Conservation (phyloP, 257 asterid species). For the Solanum appendiculatum region DNA sequence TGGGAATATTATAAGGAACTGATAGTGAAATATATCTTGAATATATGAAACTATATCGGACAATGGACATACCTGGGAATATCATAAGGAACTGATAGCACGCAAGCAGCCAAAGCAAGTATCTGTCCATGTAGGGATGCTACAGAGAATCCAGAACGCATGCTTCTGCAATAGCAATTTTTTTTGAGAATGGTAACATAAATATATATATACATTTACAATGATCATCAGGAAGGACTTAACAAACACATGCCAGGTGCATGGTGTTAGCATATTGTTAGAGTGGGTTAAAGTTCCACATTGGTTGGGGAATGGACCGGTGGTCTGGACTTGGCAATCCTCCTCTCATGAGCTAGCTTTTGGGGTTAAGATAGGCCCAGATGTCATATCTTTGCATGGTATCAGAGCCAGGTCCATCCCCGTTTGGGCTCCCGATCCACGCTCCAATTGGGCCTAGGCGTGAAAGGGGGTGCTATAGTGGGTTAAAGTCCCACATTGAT, state of each 20-base stretch:
- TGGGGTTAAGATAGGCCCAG: background rate
- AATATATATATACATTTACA: background rate
- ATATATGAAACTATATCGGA: constrained; percentile 4
- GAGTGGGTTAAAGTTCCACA: background rate
- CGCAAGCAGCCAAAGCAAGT: constrained; percentile 94
- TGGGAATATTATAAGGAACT: constrained; percentile 88
- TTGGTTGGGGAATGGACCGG: background rate
- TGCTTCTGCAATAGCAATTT: constrained; percentile 41
- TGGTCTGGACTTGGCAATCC: background rate
- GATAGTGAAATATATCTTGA: constrained; percentile 22
- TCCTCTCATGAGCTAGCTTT: background rate
- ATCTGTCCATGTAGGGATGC: constrained; percentile 85
- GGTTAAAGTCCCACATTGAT: background rate
- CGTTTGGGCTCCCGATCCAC: background rate
- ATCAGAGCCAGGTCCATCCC: background rate
- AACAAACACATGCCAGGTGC: background rate
- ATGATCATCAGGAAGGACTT: background rate
- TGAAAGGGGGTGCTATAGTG: background rate
- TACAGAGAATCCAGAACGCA: constrained; percentile 42
- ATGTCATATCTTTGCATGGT: background rate
- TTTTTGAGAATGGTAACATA: background rate
- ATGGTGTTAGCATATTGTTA: background rate
- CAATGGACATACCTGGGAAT: constrained; percentile 71
- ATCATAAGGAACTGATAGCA: constrained; percentile 90
- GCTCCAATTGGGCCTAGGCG: background rate